Conservation (phyloP, 345 rosid species). For the Boechera divaricarpa region DNA sequence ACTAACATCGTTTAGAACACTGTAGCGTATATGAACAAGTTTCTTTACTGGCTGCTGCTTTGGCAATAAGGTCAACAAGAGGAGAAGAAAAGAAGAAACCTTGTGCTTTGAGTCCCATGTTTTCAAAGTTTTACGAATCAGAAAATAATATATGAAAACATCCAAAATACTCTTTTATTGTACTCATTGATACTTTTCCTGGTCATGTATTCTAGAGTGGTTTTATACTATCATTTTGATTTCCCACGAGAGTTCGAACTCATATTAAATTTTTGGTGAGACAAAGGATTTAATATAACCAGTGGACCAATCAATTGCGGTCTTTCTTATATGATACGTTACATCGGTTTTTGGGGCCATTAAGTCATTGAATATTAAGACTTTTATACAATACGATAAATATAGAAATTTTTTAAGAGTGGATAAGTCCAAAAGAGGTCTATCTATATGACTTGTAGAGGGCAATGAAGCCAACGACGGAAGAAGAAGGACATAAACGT, state of each 20-base stretch:
- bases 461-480: slow-evolving; percentile 41
- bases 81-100: slow-evolving; percentile 31
- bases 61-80: slow-evolving; percentile 29
- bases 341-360: not conserved
- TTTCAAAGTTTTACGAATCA: not conserved
- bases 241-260: not conserved
- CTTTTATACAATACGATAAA: not conserved
- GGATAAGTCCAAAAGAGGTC: slow-evolving; percentile 39
- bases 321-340: slow-evolving; percentile 18
- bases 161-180: slow-evolving; percentile 16
- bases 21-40: slow-evolving; percentile 38
- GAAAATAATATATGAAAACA: slow-evolving; percentile 4
- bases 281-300: slow-evolving; percentile 11
- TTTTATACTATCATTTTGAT: slow-evolving; percentile 14
- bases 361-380: slow-evolving; percentile 26
- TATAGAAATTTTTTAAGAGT: not conserved
- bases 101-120: slow-evolving; percentile 22
- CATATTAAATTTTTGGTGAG: slow-evolving; percentile 12
- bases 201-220: slow-evolving; percentile 8
- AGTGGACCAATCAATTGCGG: slow-evolving; percentile 30
- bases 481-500: slow-evolving; percentile 41
- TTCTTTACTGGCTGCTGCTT: slow-evolving; percentile 34
- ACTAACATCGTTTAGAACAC: slow-evolving; percentile 23
- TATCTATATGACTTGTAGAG: slow-evolving; percentile 32
- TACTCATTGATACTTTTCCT: slow-evolving; percentile 1